These are phyloP conservation scores for Clitopilus passeckerianus DNA, from an alignment of 768 basidiomycete species.

Conservation along the genomic window DNA sequence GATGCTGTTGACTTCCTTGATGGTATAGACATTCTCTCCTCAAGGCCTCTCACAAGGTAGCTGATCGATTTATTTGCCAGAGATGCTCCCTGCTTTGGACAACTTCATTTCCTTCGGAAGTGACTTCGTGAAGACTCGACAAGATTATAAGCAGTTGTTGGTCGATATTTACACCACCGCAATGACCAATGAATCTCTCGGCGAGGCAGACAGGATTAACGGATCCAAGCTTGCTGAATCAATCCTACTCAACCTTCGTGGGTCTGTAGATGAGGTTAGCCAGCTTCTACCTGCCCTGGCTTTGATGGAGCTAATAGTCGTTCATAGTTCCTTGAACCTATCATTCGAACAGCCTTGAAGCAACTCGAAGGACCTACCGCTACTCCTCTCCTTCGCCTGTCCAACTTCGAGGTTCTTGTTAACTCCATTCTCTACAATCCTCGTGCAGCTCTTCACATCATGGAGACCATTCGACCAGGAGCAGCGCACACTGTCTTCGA, in stretches of 20 bases:
- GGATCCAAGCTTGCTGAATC: slow-evolving; percentile 85
- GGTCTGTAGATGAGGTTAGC: slow-evolving; percentile 73
- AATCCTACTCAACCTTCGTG: slow-evolving; percentile 73
- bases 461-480: slow-evolving; percentile 59
- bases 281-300: background rate
- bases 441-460: slow-evolving; percentile 65
- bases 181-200: slow-evolving; percentile 65
- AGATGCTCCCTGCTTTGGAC: slow-evolving; percentile 85
- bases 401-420: slow-evolving; percentile 80
- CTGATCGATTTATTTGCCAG: slow-evolving; percentile 23
- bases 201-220: slow-evolving; percentile 79
- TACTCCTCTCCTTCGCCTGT: slow-evolving; percentile 62
- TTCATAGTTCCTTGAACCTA: slow-evolving; percentile 54
- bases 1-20: slow-evolving; percentile 86
- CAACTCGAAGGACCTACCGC: slow-evolving; percentile 51
- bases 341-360: slow-evolving; percentile 58
- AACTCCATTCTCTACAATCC: slow-evolving; percentile 85
- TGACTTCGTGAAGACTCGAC: slow-evolving; percentile 65
- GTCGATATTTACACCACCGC: slow-evolving; percentile 80
- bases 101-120: slow-evolving; percentile 85
- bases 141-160: slow-evolving; percentile 75
- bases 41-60: too few relatives aligned
- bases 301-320: background rate
- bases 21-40: slow-evolving; percentile 36
- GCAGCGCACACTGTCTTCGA: slow-evolving; percentile 75